phyloP scores from a whole-genome alignment of 73 alveolate species.

The Effrenium voratum region DNA sequence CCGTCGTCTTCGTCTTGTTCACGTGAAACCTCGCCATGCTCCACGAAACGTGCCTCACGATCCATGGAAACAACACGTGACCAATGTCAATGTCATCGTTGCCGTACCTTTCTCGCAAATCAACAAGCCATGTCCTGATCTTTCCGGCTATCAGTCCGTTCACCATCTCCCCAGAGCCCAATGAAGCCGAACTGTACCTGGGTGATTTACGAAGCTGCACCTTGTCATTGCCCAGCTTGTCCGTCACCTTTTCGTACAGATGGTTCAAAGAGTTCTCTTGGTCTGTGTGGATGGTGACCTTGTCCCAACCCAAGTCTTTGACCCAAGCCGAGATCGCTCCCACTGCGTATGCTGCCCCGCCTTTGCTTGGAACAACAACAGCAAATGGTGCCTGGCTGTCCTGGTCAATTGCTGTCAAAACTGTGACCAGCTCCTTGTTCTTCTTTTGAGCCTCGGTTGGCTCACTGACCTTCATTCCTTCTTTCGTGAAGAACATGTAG shows the following conservation, averaged over 20 bases:
- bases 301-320: background rate
- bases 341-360: background rate
- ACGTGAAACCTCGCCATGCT: background rate
- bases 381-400: constrained; percentile 43
- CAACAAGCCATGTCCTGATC: constrained; percentile 25
- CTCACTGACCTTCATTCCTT: background rate
- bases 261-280: background rate
- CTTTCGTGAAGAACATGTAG: constrained; percentile 41
- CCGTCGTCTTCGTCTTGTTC: constrained; percentile 11
- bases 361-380: constrained; percentile 14
- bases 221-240: background rate
- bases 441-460: background rate
- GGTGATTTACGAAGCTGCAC: background rate
- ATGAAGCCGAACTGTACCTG: background rate
- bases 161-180: constrained; percentile 32
- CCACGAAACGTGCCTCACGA: constrained; percentile 56
- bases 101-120: background rate
- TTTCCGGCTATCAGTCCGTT: constrained; percentile 56
- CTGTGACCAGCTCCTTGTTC: background rate
- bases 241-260: background rate
- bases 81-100: background rate
- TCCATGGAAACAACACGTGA: background rate
- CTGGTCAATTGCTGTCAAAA: constrained; percentile 27
- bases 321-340: background rate
- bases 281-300: background rate